Evolutionary conservation across 495 filamentous ascomycete genomes (phyloP).

Genomic region (Monascus purpureus): DNA sequence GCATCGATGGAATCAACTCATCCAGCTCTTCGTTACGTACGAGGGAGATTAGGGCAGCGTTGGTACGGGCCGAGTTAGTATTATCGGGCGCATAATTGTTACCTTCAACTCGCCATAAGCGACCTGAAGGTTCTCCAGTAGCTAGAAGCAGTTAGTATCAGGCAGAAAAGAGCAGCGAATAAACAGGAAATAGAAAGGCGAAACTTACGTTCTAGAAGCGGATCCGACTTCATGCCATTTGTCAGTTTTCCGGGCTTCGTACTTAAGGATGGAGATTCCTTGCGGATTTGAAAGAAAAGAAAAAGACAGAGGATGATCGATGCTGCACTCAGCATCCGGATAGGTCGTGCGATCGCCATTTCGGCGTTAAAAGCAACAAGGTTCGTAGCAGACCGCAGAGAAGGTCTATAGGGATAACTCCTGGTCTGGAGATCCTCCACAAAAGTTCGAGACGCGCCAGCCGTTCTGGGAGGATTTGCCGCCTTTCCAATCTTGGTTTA

Average conservation of each 20-base stretch:
- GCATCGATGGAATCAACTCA: constrained; percentile 75
- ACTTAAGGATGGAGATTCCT: constrained; percentile 20
- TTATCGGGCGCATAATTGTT: constrained; percentile 56
- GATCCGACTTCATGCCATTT: constrained; percentile 53
- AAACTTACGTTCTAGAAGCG: constrained; percentile 65
- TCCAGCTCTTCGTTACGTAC: constrained; percentile 83
- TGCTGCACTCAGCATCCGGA: constrained; percentile 61
- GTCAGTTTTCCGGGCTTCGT: constrained; percentile 16
- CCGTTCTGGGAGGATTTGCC: constrained; percentile 2
- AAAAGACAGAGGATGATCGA: constrained; percentile 59
- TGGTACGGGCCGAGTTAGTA: constrained; percentile 65
- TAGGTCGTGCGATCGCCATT: constrained; percentile 74
- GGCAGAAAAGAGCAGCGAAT: constrained; percentile 3
- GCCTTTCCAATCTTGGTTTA: constrained; percentile 20
- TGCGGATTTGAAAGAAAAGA: constrained; percentile 58
- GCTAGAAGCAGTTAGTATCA: constrained; percentile 30
- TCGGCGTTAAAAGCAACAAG: constrained; percentile 12
- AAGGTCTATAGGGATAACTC: constrained; percentile 5
- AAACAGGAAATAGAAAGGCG: constrained; percentile 1
- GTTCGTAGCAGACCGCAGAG: constrained; percentile 9
- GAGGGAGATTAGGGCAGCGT: constrained; percentile 81
- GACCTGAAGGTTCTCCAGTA: constrained; percentile 67
- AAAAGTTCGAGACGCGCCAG: not conserved
- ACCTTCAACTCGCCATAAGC: constrained; percentile 55
- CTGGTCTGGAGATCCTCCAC: not conserved